phyloP scores from a whole-genome alignment of 345 rosid species.

The Odontarrhena argentea region DNA sequence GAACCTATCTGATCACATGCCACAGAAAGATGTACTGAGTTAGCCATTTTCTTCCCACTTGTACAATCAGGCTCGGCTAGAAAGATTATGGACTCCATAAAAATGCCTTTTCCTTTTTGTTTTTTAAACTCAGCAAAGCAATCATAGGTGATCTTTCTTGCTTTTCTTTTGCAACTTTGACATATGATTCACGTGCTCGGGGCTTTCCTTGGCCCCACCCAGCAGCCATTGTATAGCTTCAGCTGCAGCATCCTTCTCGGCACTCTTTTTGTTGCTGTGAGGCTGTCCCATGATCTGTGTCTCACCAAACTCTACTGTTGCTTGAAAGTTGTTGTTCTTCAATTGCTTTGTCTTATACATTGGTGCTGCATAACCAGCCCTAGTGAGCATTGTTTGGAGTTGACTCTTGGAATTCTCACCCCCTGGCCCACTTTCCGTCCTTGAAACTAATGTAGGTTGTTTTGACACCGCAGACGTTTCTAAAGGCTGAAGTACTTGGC shows the following conservation, averaged over 20 bases:
- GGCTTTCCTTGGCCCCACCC: slow-evolving; percentile 56
- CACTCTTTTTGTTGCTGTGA: slow-evolving; percentile 83
- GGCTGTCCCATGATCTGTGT: slow-evolving; percentile 79
- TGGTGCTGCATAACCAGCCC: slow-evolving; percentile 78
- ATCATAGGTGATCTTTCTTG: slow-evolving; percentile 60
- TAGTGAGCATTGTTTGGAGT: slow-evolving; percentile 82
- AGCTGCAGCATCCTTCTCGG: slow-evolving; percentile 96
- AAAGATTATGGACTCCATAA: not conserved
- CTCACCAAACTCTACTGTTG: slow-evolving; percentile 78
- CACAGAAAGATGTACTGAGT: slow-evolving; percentile 15
- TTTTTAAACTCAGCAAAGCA: slow-evolving; percentile 19
- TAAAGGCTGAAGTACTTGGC: slow-evolving; percentile 46
- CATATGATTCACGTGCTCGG: slow-evolving; percentile 60
- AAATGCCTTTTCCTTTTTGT: not conserved
- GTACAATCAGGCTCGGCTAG: slow-evolving; percentile 6
- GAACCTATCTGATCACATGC: slow-evolving; percentile 5
- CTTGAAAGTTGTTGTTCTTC: slow-evolving; percentile 65
- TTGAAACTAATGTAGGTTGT: slow-evolving; percentile 48
- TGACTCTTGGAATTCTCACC: slow-evolving; percentile 89
- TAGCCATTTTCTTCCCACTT: slow-evolving; percentile 6
- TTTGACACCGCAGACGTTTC: slow-evolving; percentile 40
- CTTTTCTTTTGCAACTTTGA: slow-evolving; percentile 74
- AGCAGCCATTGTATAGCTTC: slow-evolving; percentile 83
- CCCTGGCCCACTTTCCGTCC: slow-evolving; percentile 76
- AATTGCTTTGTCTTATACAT: slow-evolving; percentile 73